phyloP scores from a whole-genome alignment of 2,329 filamentous ascomycete species.

The Diaporthe ampelina region DNA sequence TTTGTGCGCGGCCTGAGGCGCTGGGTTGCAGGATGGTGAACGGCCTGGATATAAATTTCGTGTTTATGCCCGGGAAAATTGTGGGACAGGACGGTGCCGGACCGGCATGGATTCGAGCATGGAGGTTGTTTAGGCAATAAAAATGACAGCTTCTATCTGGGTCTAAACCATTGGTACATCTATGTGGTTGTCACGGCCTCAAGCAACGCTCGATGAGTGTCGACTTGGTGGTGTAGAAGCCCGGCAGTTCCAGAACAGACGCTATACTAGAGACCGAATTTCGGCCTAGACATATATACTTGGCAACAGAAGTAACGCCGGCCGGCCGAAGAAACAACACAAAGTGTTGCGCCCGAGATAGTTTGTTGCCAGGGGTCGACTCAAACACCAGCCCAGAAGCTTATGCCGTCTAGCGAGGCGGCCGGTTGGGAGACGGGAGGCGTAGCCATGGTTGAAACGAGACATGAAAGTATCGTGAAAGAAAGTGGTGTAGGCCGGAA shows the following conservation, averaged over 20 bases:
- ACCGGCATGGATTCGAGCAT: background rate
- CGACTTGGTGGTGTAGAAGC: background rate
- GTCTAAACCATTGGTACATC: background rate
- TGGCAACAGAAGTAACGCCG: background rate
- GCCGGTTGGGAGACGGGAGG: background rate
- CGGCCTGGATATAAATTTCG: constrained; percentile 2
- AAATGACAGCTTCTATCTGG: background rate
- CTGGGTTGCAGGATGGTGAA: background rate
- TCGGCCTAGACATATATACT: background rate
- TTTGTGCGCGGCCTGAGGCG: background rate
- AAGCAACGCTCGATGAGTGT: background rate
- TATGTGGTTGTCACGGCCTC: background rate
- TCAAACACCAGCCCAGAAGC: constrained; percentile 14
- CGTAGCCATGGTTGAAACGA: constrained; percentile 11
- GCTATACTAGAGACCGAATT: background rate
- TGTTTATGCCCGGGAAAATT: background rate
- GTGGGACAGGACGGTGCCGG: constrained; percentile 29
- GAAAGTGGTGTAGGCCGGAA: background rate
- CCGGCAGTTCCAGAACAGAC: background rate
- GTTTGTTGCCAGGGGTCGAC: constrained; percentile 6
- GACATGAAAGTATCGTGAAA: constrained; percentile 8
- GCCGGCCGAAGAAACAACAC: background rate
- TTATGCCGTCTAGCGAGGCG: constrained; percentile 4
- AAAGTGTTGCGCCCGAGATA: background rate
- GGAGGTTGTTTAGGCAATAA: background rate